These are phyloP conservation scores for Myriosclerotinia scirpicola DNA, from an alignment of 2,329 filamentous ascomycete genomes.

Conservation along the genomic window DNA sequence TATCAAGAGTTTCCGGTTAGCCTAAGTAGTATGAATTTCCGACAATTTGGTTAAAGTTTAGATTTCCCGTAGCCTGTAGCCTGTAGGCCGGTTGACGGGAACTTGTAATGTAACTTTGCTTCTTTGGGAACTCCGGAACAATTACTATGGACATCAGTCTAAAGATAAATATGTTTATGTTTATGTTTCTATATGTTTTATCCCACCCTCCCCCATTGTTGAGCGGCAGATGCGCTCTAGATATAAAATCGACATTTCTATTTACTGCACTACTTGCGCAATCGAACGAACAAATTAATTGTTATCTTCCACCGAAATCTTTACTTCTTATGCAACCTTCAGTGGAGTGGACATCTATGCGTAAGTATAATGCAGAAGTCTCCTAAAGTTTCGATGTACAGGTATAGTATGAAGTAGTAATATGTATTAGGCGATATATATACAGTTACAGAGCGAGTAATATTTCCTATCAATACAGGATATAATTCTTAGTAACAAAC, in stretches of 20 bases:
- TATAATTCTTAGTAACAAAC: no score
- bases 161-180: no score
- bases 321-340: slow-evolving; percentile 13
- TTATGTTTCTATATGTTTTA: no score
- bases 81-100: slow-evolving; percentile 9
- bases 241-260: not conserved
- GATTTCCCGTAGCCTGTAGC: no score
- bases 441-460: not conserved
- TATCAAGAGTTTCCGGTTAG: not conserved
- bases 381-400: not conserved
- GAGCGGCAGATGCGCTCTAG: slow-evolving; percentile 18
- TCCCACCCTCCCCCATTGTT: no score
- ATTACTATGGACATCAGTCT: no score
- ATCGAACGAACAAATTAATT: slow-evolving; percentile 2
- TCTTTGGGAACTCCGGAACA: not conserved
- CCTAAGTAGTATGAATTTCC: slow-evolving; percentile 18
- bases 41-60: slow-evolving; percentile 25
- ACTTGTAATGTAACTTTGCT: not conserved
- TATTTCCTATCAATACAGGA: not conserved
- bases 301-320: no score
- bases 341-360: not conserved
- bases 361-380: slow-evolving; percentile 11
- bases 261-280: not conserved
- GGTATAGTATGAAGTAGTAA: no score
- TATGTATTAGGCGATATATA: not conserved